Evolutionary conservation across 306 rosid species (phyloP), one percentile per base, ranked within the genome.

Genomic region (Alnus glutinosa): DNA sequence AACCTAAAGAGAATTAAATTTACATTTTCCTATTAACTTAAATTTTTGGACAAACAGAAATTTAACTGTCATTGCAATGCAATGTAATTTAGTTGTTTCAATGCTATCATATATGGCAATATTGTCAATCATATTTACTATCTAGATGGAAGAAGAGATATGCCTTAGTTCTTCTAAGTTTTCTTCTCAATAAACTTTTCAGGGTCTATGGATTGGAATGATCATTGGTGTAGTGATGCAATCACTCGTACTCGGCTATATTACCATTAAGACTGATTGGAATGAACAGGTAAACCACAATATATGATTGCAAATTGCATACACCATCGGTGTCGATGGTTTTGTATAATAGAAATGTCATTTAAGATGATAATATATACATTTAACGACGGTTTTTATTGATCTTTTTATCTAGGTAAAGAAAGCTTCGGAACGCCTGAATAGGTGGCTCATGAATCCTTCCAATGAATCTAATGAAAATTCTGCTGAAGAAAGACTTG

Each of bases 161-260:
- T 52, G 57, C 6, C 57, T 5, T 2, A 16, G 62, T 14, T 32
- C 48, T 64, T 63, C 28, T 0, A 5, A 34, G 6, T 63, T 11
- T 14, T 3, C 48, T 57, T 8, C 28, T 23, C 28, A 23, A 23
- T 15, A 15, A 36, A 36, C 12, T 64, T 34, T 64, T 39, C 72
- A 67, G 72, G 72, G 72, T 19, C 14, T 67, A 3, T 67, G 72
- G 72, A 67, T 67, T 42, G 51, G 72, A 42, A 67, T 67, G 72
- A 67, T 67, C 50, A 42, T 67, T 7, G 72, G 72, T 4, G 50
- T 67, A 1, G 32, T 67, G 28, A 42, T 67, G 50, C 72, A 67
- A 18, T 16, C 30, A 9, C 72, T 67, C 14, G 51, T 67, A 15
- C 72, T 67, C 5, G 72, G 72, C 23, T 67, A 67, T 47, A 2